These are phyloP conservation scores for Rhodamnia argentea DNA, from an alignment of 345 rosid species.

Conservation along the genomic window DNA sequence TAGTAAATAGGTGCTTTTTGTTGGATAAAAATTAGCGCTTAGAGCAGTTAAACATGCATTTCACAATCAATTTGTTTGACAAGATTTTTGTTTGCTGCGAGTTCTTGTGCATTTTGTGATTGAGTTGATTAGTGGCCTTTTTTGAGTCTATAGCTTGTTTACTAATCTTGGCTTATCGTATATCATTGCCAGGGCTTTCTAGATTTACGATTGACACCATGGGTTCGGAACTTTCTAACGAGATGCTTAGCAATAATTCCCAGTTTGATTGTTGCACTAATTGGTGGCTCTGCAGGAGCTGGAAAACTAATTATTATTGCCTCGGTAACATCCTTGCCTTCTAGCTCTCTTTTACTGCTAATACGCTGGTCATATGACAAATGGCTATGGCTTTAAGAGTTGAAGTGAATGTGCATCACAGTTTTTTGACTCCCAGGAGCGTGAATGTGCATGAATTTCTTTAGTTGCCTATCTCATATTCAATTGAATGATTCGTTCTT, in stretches of 20 bases:
- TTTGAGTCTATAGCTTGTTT: not conserved
- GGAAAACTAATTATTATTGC: conserved; percentile 87
- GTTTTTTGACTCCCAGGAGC: not conserved
- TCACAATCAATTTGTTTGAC: not conserved
- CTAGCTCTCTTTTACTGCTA: not conserved
- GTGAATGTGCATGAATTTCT: not conserved
- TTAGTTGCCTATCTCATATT: not conserved
- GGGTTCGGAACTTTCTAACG: conserved; percentile 80
- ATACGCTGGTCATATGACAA: not conserved
- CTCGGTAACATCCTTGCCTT: conserved; percentile 36
- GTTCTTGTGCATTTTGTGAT: not conserved
- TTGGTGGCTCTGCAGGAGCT: conserved; percentile 90
- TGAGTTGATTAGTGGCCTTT: not conserved
- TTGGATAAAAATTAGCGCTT: not conserved
- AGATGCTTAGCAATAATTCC: conserved; percentile 90
- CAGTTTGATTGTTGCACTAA: conserved; percentile 76
- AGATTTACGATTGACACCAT: conserved; percentile 61
- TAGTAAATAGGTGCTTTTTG: not conserved
- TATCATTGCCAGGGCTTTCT: conserved; percentile 52
- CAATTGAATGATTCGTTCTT: not conserved
- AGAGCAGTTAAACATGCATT: not conserved
- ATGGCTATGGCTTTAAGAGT: not conserved
- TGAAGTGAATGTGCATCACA: not conserved
- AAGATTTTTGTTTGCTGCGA: not conserved
- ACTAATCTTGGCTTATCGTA: not conserved